A percentile compares a stretch with the other conserved stretches of the same genome.
Evolutionary conservation across 2,329 filamentous ascomycete genomes (phyloP).

Genomic region (Aureobasidium pullulans): DNA sequence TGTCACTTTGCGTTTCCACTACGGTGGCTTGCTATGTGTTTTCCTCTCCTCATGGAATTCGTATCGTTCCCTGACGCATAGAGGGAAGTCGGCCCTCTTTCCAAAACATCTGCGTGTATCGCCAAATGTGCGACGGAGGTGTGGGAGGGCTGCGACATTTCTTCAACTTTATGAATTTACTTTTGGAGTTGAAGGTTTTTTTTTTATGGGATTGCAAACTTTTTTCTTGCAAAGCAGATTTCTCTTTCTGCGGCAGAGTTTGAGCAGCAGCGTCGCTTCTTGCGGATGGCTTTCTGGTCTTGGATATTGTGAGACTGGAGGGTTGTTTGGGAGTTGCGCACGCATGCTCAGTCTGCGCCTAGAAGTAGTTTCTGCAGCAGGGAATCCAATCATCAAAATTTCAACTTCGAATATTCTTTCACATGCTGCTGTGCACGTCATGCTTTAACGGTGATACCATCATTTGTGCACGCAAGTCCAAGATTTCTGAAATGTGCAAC

Average conservation of each 20-base stretch:
- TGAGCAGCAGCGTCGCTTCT: neutral
- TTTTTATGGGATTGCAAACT: neutral
- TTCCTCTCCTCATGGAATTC: constrained; percentile 28
- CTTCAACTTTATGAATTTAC: neutral
- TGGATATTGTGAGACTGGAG: constrained; percentile 7
- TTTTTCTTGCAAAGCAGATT: neutral
- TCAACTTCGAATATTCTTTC: too few relatives aligned
- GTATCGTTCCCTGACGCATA: constrained; percentile 39
- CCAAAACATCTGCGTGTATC: constrained; percentile 32
- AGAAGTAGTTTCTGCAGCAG: too few relatives aligned
- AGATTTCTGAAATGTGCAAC: too few relatives aligned
- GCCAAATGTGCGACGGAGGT: constrained; percentile 31
- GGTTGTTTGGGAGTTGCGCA: neutral
- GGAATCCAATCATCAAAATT: too few relatives aligned
- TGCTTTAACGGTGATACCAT: too few relatives aligned
- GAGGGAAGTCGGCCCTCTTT: constrained; percentile 31
- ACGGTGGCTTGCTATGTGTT: constrained; percentile 37
- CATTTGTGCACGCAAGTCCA: too few relatives aligned
- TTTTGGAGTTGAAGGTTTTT: too few relatives aligned
- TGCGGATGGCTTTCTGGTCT: neutral
- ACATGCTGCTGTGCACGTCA: too few relatives aligned
- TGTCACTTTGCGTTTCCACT: constrained; percentile 31
- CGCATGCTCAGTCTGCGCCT: neutral
- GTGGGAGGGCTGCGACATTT: constrained; percentile 35
- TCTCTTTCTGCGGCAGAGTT: neutral